These are phyloP conservation scores for Erysimum pusillum DNA, from an alignment of 441 rosid species.

Conservation along the genomic window DNA sequence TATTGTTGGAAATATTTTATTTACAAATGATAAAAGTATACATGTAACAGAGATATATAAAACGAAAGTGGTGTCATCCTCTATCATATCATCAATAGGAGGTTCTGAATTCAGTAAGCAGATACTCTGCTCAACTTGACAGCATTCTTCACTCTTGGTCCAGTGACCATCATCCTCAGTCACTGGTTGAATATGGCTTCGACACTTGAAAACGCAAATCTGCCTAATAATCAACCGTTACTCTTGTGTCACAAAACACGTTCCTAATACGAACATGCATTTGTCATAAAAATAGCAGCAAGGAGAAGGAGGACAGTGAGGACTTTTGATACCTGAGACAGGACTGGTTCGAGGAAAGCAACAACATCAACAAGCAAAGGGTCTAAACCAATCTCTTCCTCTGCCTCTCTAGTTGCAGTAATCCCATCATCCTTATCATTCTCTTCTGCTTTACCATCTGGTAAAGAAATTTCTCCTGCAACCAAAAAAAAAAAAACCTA, in stretches of 20 bases:
- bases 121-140: conserved; percentile 28
- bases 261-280: not conserved
- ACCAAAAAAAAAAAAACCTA: conserved; percentile 11
- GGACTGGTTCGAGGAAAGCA: conserved; percentile 75
- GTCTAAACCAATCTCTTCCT: conserved; percentile 86
- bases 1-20: too few species aligned
- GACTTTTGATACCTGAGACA: conserved; percentile 68
- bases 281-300: not conserved
- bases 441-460: conserved; percentile 89
- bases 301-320: conserved; percentile 1
- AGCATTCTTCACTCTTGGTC: not conserved
- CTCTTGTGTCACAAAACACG: not conserved
- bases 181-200: not conserved
- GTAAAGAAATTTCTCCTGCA: conserved; percentile 88
- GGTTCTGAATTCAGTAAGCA: conserved; percentile 25
- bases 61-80: conserved; percentile 9
- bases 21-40: too few species aligned
- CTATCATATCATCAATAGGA: conserved; percentile 4
- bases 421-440: conserved; percentile 69
- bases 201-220: not conserved
- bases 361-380: conserved; percentile 78
- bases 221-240: not conserved
- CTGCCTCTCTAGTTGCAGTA: conserved; percentile 84
- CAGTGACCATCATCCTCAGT: conserved; percentile 15
- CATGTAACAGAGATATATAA: too few species aligned